A percentile compares a stretch with the other conserved stretches of the same genome.
These are phyloP conservation scores for Jamesozyma rosinii DNA, from an alignment of 805 yeast species.

Conservation along the genomic window DNA sequence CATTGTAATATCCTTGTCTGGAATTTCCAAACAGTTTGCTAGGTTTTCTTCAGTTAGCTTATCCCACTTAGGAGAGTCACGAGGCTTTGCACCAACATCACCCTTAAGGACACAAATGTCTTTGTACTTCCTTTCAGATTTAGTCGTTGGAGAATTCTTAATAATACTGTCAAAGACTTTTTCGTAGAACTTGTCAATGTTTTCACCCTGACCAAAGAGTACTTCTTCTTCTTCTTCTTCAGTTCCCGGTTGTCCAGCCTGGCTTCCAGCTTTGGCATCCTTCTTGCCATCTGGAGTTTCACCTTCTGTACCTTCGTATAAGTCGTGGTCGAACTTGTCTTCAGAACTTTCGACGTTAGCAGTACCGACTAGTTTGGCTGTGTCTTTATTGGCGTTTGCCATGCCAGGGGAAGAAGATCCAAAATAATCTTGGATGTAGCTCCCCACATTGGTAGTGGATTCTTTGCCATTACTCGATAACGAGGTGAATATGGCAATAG, in stretches of 20 bases:
- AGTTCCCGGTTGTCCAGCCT: background rate
- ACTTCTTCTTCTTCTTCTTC: background rate
- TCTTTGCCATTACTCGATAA: background rate
- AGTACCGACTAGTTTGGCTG: background rate
- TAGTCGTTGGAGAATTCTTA: conserved; percentile 17
- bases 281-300: background rate
- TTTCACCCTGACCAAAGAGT: background rate
- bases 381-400: background rate
- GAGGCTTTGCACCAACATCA: conserved; percentile 18
- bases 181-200: conserved; percentile 1
- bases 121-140: conserved; percentile 13
- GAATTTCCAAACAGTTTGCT: conserved; percentile 18
- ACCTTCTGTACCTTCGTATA: conserved; percentile 1
- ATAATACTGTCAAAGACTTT: conserved; percentile 13
- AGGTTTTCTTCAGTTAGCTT: conserved; percentile 15
- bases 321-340: conserved; percentile 1
- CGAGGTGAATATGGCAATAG: background rate
- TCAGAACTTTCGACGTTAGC: background rate
- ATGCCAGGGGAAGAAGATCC: background rate
- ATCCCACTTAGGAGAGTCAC: conserved; percentile 14
- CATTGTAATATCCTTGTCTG: conserved; percentile 9
- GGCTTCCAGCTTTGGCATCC: background rate
- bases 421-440: background rate
- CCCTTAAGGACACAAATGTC: conserved; percentile 12
- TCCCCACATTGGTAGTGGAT: background rate